Conservation (phyloP, 805 yeast genomes). For the Clavispora santaluciae region DNA sequence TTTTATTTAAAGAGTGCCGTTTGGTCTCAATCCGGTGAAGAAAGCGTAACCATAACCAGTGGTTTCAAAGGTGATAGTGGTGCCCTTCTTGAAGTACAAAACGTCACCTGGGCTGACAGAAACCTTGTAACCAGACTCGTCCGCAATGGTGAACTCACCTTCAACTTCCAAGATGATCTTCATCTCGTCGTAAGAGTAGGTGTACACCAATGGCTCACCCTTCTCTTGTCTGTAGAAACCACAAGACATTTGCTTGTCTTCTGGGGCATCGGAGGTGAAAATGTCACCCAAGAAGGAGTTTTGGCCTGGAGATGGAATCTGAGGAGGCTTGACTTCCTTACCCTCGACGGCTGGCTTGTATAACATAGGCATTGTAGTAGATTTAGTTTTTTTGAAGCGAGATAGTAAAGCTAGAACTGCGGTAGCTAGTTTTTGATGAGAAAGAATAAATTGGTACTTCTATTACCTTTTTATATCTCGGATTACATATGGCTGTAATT, state of each 20-base stretch:
- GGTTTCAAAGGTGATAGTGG: constrained; percentile 55
- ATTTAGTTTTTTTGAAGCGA: not conserved
- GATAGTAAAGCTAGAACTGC: not conserved
- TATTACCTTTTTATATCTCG: not conserved
- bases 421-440: not conserved
- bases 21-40: constrained; percentile 57
- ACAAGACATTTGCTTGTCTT: constrained; percentile 55
- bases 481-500: not conserved
- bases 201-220: constrained; percentile 66
- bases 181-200: constrained; percentile 62
- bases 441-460: not conserved
- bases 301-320: constrained; percentile 59
- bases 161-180: constrained; percentile 64
- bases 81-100: constrained; percentile 62
- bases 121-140: constrained; percentile 58
- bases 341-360: constrained; percentile 52
- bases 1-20: constrained; percentile 12
- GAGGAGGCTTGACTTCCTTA: constrained; percentile 50
- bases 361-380: constrained; percentile 48
- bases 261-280: constrained; percentile 56
- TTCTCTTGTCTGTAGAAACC: constrained; percentile 69
- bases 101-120: constrained; percentile 62
- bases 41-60: constrained; percentile 63
- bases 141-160: constrained; percentile 59
- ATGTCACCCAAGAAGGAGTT: constrained; percentile 68